Evolutionary conservation across 495 filamentous ascomycete species (phyloP).

Genomic region (Penicilliopsis zonata): DNA sequence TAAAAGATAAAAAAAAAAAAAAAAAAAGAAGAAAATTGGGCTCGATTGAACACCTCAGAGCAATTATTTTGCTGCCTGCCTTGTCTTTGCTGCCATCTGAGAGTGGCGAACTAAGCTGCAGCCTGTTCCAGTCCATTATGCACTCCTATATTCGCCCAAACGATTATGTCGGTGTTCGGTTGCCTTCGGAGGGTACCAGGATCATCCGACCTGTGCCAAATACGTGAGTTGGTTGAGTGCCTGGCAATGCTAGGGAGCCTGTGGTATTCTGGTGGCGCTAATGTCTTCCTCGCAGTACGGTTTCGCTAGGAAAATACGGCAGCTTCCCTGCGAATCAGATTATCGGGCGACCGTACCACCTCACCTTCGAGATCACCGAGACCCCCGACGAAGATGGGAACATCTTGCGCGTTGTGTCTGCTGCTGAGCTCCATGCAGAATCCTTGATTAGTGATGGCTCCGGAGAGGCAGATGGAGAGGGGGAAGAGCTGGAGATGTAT

Average conservation of each 20-base stretch:
- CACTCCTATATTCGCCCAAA: conserved; percentile 47
- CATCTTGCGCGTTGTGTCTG: conserved; percentile 65
- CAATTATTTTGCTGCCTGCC: no score
- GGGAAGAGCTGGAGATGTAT: conserved; percentile 36
- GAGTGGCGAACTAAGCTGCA: no score
- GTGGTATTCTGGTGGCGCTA: background rate
- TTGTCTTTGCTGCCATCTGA: no score
- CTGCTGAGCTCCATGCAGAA: conserved; percentile 74
- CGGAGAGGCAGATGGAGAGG: conserved; percentile 31
- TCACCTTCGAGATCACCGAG: conserved; percentile 82
- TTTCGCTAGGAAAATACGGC: conserved; percentile 84
- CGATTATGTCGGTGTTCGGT: conserved; percentile 49
- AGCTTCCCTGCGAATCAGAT: conserved; percentile 76
- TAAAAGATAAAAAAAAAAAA: conserved; percentile 4
- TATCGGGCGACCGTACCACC: conserved; percentile 75
- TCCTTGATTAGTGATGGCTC: conserved; percentile 42
- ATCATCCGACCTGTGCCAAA: conserved; percentile 57
- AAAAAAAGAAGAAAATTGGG: background rate
- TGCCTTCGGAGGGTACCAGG: conserved; percentile 54
- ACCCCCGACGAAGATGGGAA: conserved; percentile 48
- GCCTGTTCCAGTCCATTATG: no score
- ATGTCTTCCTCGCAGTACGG: conserved; percentile 39
- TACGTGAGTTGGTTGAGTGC: conserved; percentile 47
- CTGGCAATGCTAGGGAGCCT: background rate
- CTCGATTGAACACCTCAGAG: background rate